Evolutionary conservation across 108 stramenopile species (phyloP).

Genomic region (Parietichytrium sp.): DNA sequence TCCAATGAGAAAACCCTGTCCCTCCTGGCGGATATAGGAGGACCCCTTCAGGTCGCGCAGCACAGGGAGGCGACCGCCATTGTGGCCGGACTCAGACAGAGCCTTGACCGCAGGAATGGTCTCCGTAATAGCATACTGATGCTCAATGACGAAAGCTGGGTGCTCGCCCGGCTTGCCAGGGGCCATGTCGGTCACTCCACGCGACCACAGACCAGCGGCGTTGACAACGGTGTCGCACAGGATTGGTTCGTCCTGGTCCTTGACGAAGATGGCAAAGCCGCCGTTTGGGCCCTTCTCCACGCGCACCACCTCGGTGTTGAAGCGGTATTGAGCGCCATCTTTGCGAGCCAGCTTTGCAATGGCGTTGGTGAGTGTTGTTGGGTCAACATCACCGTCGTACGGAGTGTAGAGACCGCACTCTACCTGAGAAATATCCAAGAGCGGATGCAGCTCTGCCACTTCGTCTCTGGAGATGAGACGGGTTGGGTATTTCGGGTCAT

Average conservation of each 20-base stretch:
- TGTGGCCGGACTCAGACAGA: constrained; percentile 34
- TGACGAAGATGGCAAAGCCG: constrained; percentile 36
- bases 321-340: not conserved
- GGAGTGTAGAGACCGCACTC: constrained; percentile 38
- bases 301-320: constrained; percentile 16
- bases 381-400: constrained; percentile 35
- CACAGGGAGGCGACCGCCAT: constrained; percentile 35
- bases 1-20: constrained; percentile 36
- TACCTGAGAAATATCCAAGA: not conserved
- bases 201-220: constrained; percentile 26
- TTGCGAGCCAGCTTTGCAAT: constrained; percentile 4
- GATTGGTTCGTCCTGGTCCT: constrained; percentile 29
- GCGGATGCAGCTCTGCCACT: constrained; percentile 4
- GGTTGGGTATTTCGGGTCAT: constrained; percentile 18
- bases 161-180: constrained; percentile 12
- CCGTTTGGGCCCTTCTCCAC: not conserved
- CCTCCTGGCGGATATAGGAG: constrained; percentile 40
- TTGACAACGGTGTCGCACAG: constrained; percentile 38
- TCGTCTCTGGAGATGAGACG: not conserved
- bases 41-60: constrained; percentile 38
- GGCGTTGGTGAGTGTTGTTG: constrained; percentile 34
- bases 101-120: not conserved
- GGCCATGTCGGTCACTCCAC: constrained; percentile 26
- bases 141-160: constrained; percentile 40
- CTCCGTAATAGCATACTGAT: constrained; percentile 32